Evolutionary conservation across 2,329 filamentous ascomycete genomes (phyloP).

Genomic region (Aspergillus pseudonomiae): DNA sequence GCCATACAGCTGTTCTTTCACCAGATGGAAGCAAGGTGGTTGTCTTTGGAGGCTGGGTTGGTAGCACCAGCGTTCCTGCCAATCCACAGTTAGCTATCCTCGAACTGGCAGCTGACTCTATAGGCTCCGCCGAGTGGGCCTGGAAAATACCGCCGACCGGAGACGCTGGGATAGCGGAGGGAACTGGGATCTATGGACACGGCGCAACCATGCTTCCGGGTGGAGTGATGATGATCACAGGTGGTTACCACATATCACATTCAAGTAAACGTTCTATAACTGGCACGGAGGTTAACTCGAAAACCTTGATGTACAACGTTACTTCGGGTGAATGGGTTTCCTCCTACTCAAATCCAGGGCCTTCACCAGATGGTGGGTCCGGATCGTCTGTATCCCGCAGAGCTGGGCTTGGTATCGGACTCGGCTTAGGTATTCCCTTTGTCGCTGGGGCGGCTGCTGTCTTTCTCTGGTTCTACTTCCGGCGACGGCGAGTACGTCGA

Average conservation of each 20-base stretch:
- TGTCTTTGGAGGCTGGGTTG: conserved; percentile 90
- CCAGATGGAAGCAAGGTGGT: conserved; percentile 77
- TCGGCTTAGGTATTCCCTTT: conserved; percentile 65
- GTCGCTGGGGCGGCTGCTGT: conserved; percentile 52
- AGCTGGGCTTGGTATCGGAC: conserved; percentile 65
- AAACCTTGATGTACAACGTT: conserved; percentile 62
- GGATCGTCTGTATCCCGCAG: conserved; percentile 43
- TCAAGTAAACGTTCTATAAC: conserved; percentile 42
- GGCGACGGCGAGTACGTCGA: conserved; percentile 48
- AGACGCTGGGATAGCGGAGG: conserved; percentile 45
- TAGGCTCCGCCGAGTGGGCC: conserved; percentile 49
- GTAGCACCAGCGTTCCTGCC: conserved; percentile 73
- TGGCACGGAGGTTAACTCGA: conserved; percentile 41
- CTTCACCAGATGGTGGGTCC: conserved; percentile 9
- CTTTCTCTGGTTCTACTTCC: conserved; percentile 54
- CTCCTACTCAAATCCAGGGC: conserved; percentile 56
- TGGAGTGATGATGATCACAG: conserved; percentile 63
- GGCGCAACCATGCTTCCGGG: conserved; percentile 64
- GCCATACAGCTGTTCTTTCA: conserved; percentile 81
- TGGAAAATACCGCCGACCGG: conserved; percentile 45
- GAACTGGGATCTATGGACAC: conserved; percentile 62
- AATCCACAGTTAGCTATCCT: conserved; percentile 80
- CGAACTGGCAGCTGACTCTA: conserved; percentile 73
- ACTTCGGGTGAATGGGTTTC: conserved; percentile 62
- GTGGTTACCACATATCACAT: conserved; percentile 58